Evolutionary conservation across 805 yeast genomes (phyloP).

Genomic region (Saturnispora diversa): DNA sequence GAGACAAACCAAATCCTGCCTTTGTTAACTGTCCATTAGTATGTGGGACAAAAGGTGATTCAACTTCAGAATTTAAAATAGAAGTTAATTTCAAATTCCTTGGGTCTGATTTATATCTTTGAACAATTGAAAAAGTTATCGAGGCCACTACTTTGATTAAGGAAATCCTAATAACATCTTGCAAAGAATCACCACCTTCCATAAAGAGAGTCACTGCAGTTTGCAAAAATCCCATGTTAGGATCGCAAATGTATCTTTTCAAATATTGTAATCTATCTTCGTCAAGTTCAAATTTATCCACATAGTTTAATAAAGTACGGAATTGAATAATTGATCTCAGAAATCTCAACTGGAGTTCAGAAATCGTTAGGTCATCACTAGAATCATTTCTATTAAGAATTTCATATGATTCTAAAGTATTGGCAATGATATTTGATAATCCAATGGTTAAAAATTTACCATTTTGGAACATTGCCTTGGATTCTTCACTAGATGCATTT

Average conservation of each 20-base stretch:
- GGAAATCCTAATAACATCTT: conserved; percentile 25
- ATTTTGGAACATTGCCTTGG: conserved; percentile 14
- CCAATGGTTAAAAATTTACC: conserved; percentile 16
- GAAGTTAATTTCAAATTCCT: conserved; percentile 20
- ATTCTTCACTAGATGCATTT: background rate
- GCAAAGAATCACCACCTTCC: conserved; percentile 39
- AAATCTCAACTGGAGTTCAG: conserved; percentile 24
- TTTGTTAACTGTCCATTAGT: conserved; percentile 1
- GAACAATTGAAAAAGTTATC: conserved; percentile 18
- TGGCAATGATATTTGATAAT: conserved; percentile 31
- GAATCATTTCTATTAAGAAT: conserved; percentile 45
- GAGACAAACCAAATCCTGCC: conserved; percentile 7
- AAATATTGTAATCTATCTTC: conserved; percentile 15
- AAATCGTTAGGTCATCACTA: conserved; percentile 6
- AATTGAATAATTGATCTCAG: conserved; percentile 38
- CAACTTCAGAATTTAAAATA: conserved; percentile 14
- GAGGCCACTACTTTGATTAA: conserved; percentile 20
- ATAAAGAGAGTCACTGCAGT: conserved; percentile 35
- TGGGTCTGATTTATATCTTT: conserved; percentile 14
- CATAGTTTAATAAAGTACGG: conserved; percentile 26
- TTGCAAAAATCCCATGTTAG: conserved; percentile 31
- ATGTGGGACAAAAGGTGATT: conserved; percentile 5
- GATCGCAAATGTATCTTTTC: conserved; percentile 24
- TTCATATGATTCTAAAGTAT: conserved; percentile 51
- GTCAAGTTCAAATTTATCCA: conserved; percentile 10